A percentile compares a stretch with the other conserved stretches of the same genome.
Conservation (phyloP, 768 basidiomycete species). For the Lactifluus pinguis region DNA sequence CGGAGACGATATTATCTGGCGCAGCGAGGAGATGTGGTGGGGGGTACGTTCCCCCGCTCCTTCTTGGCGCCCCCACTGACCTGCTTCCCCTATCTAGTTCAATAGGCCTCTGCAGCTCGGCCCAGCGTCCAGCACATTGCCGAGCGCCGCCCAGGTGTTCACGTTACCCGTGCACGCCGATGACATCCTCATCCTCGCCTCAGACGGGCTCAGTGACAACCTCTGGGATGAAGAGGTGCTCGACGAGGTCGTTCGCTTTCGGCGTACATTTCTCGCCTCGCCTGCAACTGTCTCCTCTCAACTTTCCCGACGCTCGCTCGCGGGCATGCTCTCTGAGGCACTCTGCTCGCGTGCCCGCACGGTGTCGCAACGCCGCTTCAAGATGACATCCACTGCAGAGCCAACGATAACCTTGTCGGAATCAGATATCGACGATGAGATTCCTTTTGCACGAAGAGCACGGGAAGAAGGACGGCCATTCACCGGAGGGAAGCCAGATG, state of each 20-base stretch:
- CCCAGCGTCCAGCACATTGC: conserved; percentile 50
- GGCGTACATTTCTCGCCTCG: conserved; percentile 27
- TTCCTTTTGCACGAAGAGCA: conserved; percentile 81
- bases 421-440: conserved; percentile 34
- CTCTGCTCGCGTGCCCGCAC: conserved; percentile 68
- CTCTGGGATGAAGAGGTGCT: conserved; percentile 83
- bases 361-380: conserved; percentile 42
- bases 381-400: neutral
- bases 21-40: conserved; percentile 93
- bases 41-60: conserved; percentile 35
- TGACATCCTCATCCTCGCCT: conserved; percentile 74
- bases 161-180: conserved; percentile 59
- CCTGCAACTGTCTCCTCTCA: conserved; percentile 2
- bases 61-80: conserved; percentile 1
- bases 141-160: conserved; percentile 59
- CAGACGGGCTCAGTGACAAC: conserved; percentile 79
- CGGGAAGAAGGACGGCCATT: conserved; percentile 63
- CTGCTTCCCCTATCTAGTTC: conserved; percentile 29
- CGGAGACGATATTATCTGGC: conserved; percentile 69
- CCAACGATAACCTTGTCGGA: neutral
- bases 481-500: conserved; percentile 79
- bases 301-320: conserved; percentile 45
- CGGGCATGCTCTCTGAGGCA: conserved; percentile 68
- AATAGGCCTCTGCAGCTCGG: conserved; percentile 61
- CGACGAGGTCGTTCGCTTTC: conserved; percentile 66